These are phyloP conservation scores for Kewa caespitosa DNA, from an alignment of 179 eudicot species.

Conservation along the genomic window DNA sequence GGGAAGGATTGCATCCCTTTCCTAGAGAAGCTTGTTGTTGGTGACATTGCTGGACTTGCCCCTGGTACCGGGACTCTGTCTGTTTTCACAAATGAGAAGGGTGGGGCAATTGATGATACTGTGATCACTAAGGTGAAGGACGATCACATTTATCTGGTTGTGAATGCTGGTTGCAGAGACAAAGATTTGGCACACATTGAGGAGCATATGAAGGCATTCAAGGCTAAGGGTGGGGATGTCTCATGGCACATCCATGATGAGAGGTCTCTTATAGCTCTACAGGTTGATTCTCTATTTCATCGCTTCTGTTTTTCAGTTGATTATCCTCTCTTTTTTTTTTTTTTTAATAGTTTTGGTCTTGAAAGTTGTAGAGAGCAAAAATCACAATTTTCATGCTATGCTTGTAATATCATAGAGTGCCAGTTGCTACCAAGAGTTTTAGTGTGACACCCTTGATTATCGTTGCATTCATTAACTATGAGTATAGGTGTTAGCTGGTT, in stretches of 20 bases:
- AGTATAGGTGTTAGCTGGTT: neutral
- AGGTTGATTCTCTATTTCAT: conserved; percentile 43
- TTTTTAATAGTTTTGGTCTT: neutral
- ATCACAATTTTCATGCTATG: neutral
- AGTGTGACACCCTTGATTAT: too few relatives aligned
- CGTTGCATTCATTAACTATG: neutral
- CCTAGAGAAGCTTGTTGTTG: conserved; percentile 89
- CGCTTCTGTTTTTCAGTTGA: neutral
- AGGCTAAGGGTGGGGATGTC: conserved; percentile 93
- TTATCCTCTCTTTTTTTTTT: neutral
- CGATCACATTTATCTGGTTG: conserved; percentile 84
- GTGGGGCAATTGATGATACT: conserved; percentile 90
- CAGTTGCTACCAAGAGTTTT: too few relatives aligned
- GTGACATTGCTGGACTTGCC: conserved; percentile 86
- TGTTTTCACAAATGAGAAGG: conserved; percentile 89
- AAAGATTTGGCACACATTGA: conserved; percentile 97
- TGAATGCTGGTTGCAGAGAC: conserved; percentile 97
- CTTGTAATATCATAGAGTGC: neutral
- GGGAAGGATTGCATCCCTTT: conserved; percentile 87
- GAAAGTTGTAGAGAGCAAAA: neutral
- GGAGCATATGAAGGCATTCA: conserved; percentile 89
- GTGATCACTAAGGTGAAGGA: conserved; percentile 90
- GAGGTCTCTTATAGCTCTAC: conserved; percentile 89
- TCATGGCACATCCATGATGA: conserved; percentile 98
- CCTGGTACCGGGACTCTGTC: conserved; percentile 86